Base-by-base conservation (phyloP, 169 alveolate genomes). In the Plasmodium fragile region DNA sequence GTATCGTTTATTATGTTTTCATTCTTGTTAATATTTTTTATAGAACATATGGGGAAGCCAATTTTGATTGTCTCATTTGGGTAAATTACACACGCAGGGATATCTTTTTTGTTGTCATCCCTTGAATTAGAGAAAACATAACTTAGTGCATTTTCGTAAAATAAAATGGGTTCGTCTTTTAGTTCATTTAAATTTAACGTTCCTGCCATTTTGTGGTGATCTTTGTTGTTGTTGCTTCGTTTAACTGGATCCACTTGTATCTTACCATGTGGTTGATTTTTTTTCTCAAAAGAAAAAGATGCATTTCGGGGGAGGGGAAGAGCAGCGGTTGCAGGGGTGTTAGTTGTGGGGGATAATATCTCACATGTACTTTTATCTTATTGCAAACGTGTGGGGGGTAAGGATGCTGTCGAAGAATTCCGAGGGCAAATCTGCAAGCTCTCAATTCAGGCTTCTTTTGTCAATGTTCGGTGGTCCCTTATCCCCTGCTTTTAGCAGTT, bases 121-220 rank as follows among this genome's bases (percentile, higher is more conserved):
- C 94, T 80, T 36, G 94, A 34, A 69, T 80, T 78, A 28, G 91
- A 89, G 79, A 89, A 89, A 89, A 89, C 94, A 78, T 89, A 89
- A 52, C 90, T 89, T 78, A 89, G 59, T 39, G 94, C 94, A 79
- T 89, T 89, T 89, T 89, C 94, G 53, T 89, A 89, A 55, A 78
- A 89, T 89, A 89, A 89, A 65, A 89, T 89, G 32, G 94, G 91
- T 79, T 89, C 94, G 34, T 89, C 94, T 89, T 89, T 89, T 34
- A 89, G 65, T 78, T 89, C 94, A 22, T 89, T 80, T 39, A 89
- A 89, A 79, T 89, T 89, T 79, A 89, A 59, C 22, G 94, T 89
- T 25, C 94, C 90, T 22, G 94, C 89, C 94, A 89, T 89, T 89
- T 89, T 89, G 78, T 13, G n/a, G 5, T 18, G 59, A 80, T 43